Conservation (phyloP, 306 rosid genomes). For the Cicer bijugum region DNA sequence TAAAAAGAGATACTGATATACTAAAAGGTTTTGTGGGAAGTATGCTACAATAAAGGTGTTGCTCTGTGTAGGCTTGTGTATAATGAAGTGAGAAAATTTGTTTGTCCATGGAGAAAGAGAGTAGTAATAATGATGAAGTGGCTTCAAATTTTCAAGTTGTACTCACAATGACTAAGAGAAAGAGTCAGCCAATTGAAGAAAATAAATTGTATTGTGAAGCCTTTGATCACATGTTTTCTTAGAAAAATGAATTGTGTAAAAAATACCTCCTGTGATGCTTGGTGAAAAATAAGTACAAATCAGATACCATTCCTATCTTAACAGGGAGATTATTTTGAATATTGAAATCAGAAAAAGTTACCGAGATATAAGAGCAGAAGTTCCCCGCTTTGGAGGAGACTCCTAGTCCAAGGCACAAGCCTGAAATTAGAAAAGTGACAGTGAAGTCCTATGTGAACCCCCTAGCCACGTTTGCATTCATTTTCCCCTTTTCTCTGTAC, state of each 20-base stretch:
- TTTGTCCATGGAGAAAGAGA: constrained; percentile 3
- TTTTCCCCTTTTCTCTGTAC: not conserved
- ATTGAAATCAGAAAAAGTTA: not conserved
- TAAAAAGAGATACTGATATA: constrained; percentile 14
- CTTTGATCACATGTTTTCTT: not conserved
- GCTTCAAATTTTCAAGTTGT: constrained; percentile 5
- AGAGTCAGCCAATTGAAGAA: not conserved
- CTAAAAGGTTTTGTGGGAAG: constrained; percentile 10
- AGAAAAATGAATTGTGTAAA: constrained; percentile 2
- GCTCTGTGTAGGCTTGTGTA: constrained; percentile 5
- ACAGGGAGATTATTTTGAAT: not conserved
- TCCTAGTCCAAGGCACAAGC: not conserved
- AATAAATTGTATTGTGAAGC: not conserved
- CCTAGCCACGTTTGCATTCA: not conserved
- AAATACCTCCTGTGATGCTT: not conserved
- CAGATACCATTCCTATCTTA: not conserved
- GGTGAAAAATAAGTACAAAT: not conserved
- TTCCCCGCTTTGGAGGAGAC: constrained; percentile 2
- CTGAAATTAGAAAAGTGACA: not conserved
- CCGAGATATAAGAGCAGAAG: not conserved
- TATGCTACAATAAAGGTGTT: not conserved
- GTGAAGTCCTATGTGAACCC: not conserved
- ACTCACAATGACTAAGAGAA: not conserved
- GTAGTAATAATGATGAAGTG: not conserved
- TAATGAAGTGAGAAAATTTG: not conserved